phyloP scores from a whole-genome alignment of 345 rosid genomes.

The Brassica incana region DNA sequence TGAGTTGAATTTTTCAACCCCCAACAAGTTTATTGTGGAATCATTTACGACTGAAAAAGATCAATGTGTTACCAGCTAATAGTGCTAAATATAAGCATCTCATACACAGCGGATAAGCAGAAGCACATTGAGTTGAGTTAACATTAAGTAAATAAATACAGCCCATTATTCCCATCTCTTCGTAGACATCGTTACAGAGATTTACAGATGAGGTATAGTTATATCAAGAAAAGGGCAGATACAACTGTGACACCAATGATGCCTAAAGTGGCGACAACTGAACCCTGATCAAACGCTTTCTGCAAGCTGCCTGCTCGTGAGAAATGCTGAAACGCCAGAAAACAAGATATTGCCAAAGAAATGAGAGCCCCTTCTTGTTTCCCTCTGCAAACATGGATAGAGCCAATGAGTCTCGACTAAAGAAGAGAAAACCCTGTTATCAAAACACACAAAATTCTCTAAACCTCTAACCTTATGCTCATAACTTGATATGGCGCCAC shows the following conservation, averaged over 20 bases:
- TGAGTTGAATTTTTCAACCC: background rate
- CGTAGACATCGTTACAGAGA: constrained; percentile 18
- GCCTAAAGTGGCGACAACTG: constrained; percentile 76
- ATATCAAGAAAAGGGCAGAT: constrained; percentile 46
- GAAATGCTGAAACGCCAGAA: constrained; percentile 91
- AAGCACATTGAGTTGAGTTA: constrained; percentile 3
- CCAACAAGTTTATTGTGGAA: constrained; percentile 1
- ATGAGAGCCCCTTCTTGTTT: constrained; percentile 66
- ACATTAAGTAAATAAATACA: constrained; percentile 2
- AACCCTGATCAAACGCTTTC: constrained; percentile 73
- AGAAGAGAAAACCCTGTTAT: background rate
- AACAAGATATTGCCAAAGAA: constrained; percentile 56
- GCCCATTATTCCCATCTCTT: constrained; percentile 27
- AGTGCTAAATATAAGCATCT: constrained; percentile 6
- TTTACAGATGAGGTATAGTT: constrained; percentile 37
- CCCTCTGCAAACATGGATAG: constrained; percentile 57
- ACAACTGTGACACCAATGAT: constrained; percentile 50
- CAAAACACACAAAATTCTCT: constrained; percentile 14
- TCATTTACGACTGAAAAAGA: background rate
- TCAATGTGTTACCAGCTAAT: constrained; percentile 6
- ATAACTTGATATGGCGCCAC: constrained; percentile 71
- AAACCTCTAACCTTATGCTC: constrained; percentile 54
- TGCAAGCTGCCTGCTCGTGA: constrained; percentile 63
- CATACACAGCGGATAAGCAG: constrained; percentile 9
- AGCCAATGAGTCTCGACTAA: constrained; percentile 5